A percentile compares a stretch with the other conserved stretches of the same genome.
phyloP scores from a whole-genome alignment of 2,329 filamentous ascomycete species.

The Tolypocladium nubicola region DNA sequence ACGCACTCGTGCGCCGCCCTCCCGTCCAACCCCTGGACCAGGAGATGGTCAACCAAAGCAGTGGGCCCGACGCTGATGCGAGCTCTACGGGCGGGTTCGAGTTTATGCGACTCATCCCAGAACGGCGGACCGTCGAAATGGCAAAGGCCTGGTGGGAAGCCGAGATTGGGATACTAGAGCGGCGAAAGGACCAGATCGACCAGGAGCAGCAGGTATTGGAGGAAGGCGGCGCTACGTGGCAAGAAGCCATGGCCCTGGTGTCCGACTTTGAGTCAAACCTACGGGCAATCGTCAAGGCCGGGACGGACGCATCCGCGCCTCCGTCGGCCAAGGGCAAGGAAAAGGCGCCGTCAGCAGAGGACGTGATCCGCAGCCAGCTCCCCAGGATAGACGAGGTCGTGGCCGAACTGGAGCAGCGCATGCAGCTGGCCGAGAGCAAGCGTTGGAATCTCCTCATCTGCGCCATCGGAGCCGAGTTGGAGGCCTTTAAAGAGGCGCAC shows the following conservation, averaged over 20 bases:
- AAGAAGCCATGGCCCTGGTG: constrained; percentile 47
- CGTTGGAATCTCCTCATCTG: constrained; percentile 68
- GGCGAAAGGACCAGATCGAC: constrained; percentile 44
- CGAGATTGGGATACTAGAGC: constrained; percentile 46
- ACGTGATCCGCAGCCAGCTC: constrained; percentile 35
- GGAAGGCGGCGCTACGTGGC: constrained; percentile 58
- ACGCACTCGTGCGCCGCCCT: constrained; percentile 46
- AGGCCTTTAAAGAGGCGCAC: constrained; percentile 53
- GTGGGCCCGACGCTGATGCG: constrained; percentile 6
- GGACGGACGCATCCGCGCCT: constrained; percentile 6
- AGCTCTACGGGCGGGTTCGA: constrained; percentile 31
- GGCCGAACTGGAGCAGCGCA: constrained; percentile 39
- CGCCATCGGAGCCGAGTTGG: constrained; percentile 63
- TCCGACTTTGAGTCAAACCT: constrained; percentile 55
- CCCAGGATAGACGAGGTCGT: constrained; percentile 47
- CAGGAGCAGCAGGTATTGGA: constrained; percentile 55
- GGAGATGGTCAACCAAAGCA: constrained; percentile 23
- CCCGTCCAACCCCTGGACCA: constrained; percentile 42
- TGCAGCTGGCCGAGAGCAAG: constrained; percentile 45
- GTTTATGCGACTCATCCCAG: constrained; percentile 50
- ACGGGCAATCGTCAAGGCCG: constrained; percentile 38
- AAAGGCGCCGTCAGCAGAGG: constrained; percentile 19
- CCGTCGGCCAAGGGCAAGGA: constrained; percentile 17
- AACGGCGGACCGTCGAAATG: constrained; percentile 59
- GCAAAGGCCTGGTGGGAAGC: constrained; percentile 60